Conservation (phyloP, 2,329 filamentous ascomycete genomes). For the Nothophoma quercina region DNA sequence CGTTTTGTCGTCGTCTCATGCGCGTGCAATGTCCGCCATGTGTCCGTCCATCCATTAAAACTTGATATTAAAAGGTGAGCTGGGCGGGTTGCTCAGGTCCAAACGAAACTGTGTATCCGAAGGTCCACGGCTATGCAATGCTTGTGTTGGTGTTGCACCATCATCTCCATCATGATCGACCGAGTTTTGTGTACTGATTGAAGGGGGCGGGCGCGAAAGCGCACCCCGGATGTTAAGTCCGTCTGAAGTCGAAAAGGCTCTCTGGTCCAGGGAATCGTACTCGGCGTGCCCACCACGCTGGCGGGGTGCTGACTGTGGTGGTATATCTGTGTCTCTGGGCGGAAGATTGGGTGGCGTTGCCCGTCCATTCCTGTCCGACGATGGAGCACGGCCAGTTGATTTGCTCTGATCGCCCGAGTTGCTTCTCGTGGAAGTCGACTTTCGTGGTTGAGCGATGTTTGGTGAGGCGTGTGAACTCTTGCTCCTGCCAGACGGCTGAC, state of each 20-base stretch:
- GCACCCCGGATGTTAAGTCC: conserved; percentile 30
- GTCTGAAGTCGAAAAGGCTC: conserved; percentile 40
- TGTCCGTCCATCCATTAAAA: conserved; percentile 35
- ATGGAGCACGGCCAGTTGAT: conserved; percentile 37
- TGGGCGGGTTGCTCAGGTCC: conserved; percentile 45
- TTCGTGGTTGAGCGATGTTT: conserved; percentile 33
- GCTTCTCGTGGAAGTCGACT: conserved; percentile 38
- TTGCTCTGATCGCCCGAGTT: conserved; percentile 43
- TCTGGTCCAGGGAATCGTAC: conserved; percentile 39
- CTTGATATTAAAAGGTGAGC: conserved; percentile 49
- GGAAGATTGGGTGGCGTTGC: conserved; percentile 41
- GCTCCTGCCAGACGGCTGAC: conserved; percentile 31
- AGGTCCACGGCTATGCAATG: conserved; percentile 39
- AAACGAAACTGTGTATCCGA: conserved; percentile 46
- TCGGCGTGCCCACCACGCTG: conserved; percentile 31
- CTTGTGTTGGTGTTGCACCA: conserved; percentile 45
- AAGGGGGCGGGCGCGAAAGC: conserved; percentile 35
- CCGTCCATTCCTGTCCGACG: conserved; percentile 44
- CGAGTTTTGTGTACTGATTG: conserved; percentile 31
- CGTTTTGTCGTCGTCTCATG: conserved; percentile 31
- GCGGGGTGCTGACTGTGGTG: conserved; percentile 23
- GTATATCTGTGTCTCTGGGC: conserved; percentile 11
- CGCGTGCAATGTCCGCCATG: conserved; percentile 22
- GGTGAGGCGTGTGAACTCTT: conserved; percentile 39
- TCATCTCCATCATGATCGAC: conserved; percentile 44